Percentiles rank a stretch among this genome's conserved stretches.
Conservation (phyloP, 192 early-diverging fungal genomes). For the Jimgerdemannia flammicorona region DNA sequence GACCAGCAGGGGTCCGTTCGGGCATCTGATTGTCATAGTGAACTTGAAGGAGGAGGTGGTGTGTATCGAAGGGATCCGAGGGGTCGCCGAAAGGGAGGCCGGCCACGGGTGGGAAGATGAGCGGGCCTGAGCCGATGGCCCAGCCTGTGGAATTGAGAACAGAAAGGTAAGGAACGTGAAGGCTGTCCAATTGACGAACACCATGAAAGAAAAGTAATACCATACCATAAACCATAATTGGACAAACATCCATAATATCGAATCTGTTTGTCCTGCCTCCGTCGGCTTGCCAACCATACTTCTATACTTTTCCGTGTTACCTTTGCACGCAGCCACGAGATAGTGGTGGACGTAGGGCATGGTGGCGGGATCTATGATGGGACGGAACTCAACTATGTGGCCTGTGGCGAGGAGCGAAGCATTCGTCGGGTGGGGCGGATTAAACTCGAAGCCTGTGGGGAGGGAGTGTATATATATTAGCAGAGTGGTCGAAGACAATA, state of each 20-base stretch:
- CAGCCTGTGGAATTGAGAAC: not conserved
- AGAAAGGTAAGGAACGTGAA: not conserved
- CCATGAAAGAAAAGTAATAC: not conserved
- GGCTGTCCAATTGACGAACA: not conserved
- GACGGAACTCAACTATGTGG: not conserved
- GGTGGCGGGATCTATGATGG: not conserved
- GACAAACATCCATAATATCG: not conserved
- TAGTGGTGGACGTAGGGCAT: not conserved
- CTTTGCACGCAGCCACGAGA: not conserved
- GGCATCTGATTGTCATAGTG: not conserved
- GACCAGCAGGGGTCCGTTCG: not conserved
- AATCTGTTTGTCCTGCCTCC: not conserved
- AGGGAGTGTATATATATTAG: not conserved
- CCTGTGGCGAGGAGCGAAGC: not conserved
- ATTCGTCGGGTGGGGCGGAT: not conserved
- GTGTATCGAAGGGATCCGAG: not conserved
- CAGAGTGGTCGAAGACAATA: not conserved
- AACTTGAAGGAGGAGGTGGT: not conserved
- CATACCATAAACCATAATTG: not conserved
- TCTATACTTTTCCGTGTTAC: not conserved
- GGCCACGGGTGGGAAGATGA: not conserved
- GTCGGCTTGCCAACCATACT: not conserved
- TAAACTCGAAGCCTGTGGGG: not conserved
- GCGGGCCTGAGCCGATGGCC: not conserved
- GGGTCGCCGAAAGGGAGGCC: not conserved